A percentile compares a stretch with the other conserved stretches of the same genome.
Evolutionary conservation across 768 basidiomycete species (phyloP).

Genomic region (Daedalea quercina): DNA sequence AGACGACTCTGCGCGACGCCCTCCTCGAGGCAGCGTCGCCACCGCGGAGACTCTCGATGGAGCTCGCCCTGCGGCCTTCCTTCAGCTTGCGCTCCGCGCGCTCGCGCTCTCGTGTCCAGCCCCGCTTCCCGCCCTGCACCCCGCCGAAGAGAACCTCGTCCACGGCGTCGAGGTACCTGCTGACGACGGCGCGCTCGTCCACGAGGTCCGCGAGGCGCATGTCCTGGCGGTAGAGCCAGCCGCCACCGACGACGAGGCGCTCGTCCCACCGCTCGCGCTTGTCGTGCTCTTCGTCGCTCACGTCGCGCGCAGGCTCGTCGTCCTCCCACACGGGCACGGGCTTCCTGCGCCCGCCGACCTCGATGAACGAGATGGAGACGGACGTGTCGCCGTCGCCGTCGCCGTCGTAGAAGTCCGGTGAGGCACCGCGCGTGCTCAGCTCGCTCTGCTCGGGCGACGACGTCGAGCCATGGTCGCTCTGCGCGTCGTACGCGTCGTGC

Average conservation of each 20-base stretch:
- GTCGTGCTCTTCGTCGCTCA: slow-evolving; percentile 42
- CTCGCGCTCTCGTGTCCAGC: slow-evolving; percentile 43
- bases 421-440: slow-evolving; percentile 10
- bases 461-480: slow-evolving; percentile 57
- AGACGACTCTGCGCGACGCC: slow-evolving; percentile 45
- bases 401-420: slow-evolving; percentile 45
- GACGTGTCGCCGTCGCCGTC: slow-evolving; percentile 58
- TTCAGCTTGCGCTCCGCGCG: slow-evolving; percentile 24
- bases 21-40: slow-evolving; percentile 9
- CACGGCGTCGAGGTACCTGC: slow-evolving; percentile 66
- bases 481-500: slow-evolving; percentile 79
- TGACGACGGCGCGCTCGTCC: slow-evolving; percentile 52
- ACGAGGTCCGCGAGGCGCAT: slow-evolving; percentile 43
- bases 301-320: slow-evolving; percentile 43
- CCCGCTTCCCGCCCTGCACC: slow-evolving; percentile 37
- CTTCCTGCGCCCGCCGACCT: slow-evolving; percentile 57
- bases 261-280: slow-evolving; percentile 79
- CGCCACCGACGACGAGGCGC: slow-evolving; percentile 68
- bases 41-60: slow-evolving; percentile 29
- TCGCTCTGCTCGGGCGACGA: slow-evolving; percentile 24
- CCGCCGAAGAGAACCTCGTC: slow-evolving; percentile 75
- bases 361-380: slow-evolving; percentile 63
- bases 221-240: slow-evolving; percentile 77
- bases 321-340: slow-evolving; percentile 81
- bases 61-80: slow-evolving; percentile 43